A percentile compares a stretch with the other conserved stretches of the same genome.
phyloP scores from a whole-genome alignment of 495 filamentous ascomycete genomes.

The Ascobolus immersus region DNA sequence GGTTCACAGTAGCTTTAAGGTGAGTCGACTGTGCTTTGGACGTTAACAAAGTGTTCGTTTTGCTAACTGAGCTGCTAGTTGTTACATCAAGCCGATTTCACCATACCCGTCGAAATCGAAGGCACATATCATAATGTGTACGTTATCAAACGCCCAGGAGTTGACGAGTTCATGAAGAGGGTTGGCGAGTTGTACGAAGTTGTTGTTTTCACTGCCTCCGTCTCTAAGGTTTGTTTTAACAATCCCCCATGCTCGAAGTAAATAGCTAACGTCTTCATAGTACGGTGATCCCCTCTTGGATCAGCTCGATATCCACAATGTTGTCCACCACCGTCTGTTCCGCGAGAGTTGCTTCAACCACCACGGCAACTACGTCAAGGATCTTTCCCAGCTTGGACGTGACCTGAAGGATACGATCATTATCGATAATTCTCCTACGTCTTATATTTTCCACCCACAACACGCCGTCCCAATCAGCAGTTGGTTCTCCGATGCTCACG shows the following conservation, averaged over 20 bases:
- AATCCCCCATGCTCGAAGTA: neutral
- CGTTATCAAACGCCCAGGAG: constrained; percentile 91
- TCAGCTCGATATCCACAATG: constrained; percentile 89
- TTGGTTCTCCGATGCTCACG: constrained; percentile 99
- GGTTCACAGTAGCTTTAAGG: constrained; percentile 98
- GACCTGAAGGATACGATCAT: constrained; percentile 96
- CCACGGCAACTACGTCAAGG: constrained; percentile 98
- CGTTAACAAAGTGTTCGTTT: neutral
- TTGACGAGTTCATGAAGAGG: constrained; percentile 96
- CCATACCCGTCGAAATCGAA: constrained; percentile 96
- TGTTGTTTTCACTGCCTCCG: constrained; percentile 94
- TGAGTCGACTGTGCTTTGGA: constrained; percentile 21
- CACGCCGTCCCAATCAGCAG: constrained; percentile 98
- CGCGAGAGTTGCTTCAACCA: constrained; percentile 98
- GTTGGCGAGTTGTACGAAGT: constrained; percentile 96
- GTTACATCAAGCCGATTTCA: constrained; percentile 93
- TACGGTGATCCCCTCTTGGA: constrained; percentile 92
- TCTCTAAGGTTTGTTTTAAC: constrained; percentile 65
- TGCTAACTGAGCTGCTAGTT: constrained; percentile 33
- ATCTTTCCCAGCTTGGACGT: constrained; percentile 85
- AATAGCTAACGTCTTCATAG: constrained; percentile 20
- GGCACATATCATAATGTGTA: constrained; percentile 98
- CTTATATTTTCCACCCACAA: constrained; percentile 98
- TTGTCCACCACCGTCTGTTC: constrained; percentile 90
- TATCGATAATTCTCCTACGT: constrained; percentile 97